phyloP scores from a whole-genome alignment of 768 basidiomycete genomes.

The Clathrus columnatus region DNA sequence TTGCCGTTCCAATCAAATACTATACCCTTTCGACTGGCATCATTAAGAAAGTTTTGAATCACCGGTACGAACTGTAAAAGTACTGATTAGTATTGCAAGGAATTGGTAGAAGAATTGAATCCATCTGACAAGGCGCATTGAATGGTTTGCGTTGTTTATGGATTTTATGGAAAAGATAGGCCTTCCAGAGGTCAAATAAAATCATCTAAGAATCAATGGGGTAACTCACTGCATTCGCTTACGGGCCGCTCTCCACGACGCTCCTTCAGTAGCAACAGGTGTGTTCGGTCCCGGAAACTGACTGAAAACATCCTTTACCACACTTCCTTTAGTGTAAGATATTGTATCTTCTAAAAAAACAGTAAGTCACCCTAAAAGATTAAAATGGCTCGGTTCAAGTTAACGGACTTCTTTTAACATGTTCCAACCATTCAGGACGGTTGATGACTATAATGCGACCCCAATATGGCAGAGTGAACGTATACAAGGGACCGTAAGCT shows the following conservation, averaged over 20 bases:
- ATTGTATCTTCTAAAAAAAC: neutral
- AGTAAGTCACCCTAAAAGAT: neutral
- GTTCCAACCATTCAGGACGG: slow-evolving; percentile 16
- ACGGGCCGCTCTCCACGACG: neutral
- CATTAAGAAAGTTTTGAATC: neutral
- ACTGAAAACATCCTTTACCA: neutral
- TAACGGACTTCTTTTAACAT: slow-evolving; percentile 12
- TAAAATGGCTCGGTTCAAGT: neutral
- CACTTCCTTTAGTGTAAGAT: neutral
- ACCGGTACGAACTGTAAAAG: neutral
- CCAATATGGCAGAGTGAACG: slow-evolving; percentile 14
- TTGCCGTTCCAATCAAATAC: slow-evolving; percentile 2
- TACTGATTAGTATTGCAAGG: too few relatives aligned
- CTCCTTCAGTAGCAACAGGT: neutral
- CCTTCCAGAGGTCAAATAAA: neutral
- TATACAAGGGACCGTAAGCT: slow-evolving; percentile 14
- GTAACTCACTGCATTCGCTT: neutral
- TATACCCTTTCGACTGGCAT: neutral
- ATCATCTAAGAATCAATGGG: neutral
- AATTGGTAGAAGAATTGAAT: too few relatives aligned
- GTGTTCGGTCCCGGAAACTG: neutral
- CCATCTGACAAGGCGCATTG: too few relatives aligned
- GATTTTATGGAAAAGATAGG: neutral
- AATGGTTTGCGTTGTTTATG: too few relatives aligned
- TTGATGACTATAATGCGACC: slow-evolving; percentile 15